Conservation (phyloP, 306 rosid genomes). For the Gleditsia sinensis region DNA sequence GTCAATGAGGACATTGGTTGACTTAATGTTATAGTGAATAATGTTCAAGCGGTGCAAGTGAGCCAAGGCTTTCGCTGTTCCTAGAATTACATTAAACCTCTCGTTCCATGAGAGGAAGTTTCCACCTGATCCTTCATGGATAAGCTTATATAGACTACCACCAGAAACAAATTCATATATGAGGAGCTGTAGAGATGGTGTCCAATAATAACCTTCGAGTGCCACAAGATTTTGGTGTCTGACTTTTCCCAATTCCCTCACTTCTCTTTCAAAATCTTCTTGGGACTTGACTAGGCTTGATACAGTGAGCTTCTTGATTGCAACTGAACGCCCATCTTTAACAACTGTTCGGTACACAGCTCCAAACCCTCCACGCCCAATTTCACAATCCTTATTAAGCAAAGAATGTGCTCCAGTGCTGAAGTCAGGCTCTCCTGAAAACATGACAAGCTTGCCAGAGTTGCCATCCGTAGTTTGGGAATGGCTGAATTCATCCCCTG, state of each 20-base stretch:
- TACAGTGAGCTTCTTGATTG: constrained; percentile 97
- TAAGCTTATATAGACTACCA: constrained; percentile 89
- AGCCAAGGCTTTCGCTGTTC: constrained; percentile 90
- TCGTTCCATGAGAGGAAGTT: constrained; percentile 91
- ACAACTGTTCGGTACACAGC: constrained; percentile 89
- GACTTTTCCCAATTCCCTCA: constrained; percentile 87
- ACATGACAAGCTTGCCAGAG: constrained; percentile 99
- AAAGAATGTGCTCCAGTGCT: constrained; percentile 95
- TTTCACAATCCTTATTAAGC: constrained; percentile 97
- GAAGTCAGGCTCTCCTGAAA: constrained; percentile 96
- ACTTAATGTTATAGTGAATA: constrained; percentile 92
- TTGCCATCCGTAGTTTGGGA: constrained; percentile 94
- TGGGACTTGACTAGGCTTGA: constrained; percentile 98
- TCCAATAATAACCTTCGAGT: constrained; percentile 99
- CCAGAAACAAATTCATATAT: constrained; percentile 81
- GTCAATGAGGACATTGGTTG: constrained; percentile 87
- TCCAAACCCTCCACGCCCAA: constrained; percentile 98
- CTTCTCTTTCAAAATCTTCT: constrained; percentile 95
- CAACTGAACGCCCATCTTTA: constrained; percentile 87
- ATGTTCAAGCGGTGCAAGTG: constrained; percentile 82
- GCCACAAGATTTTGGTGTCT: constrained; percentile 86
- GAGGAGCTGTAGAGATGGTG: constrained; percentile 94
- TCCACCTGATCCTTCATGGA: constrained; percentile 84
- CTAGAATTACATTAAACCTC: constrained; percentile 86
- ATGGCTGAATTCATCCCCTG: constrained; percentile 82